These are phyloP conservation scores for Austroboletus niveus DNA, from an alignment of 1,284 basidiomycete genomes.

Conservation along the genomic window DNA sequence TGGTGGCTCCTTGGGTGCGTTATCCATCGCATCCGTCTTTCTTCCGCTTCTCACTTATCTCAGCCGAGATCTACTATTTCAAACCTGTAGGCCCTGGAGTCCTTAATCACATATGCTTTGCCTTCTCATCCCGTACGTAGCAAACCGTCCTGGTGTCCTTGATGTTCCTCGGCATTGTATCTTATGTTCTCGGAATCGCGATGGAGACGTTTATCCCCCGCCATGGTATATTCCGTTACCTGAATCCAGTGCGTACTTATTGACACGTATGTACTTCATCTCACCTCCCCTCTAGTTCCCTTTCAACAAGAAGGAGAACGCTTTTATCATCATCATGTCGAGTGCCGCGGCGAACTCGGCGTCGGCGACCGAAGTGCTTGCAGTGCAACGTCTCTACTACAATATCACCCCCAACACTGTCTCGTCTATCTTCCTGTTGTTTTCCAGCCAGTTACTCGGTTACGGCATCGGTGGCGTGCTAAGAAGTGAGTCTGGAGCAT, in stretches of 20 bases:
- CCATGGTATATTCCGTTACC: slow-evolving; percentile 45
- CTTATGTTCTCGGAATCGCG: slow-evolving; percentile 40
- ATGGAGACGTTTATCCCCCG: slow-evolving; percentile 48
- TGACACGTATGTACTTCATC: slow-evolving; percentile 12
- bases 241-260: slow-evolving; percentile 49
- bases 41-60: slow-evolving; percentile 1
- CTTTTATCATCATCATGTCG: slow-evolving; percentile 65
- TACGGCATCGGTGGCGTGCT: slow-evolving; percentile 64
- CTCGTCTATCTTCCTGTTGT: slow-evolving; percentile 56
- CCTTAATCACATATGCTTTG: neutral
- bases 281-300: slow-evolving; percentile 32
- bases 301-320: slow-evolving; percentile 53
- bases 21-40: neutral
- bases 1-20: slow-evolving; percentile 47
- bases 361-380: slow-evolving; percentile 64
- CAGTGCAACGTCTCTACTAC: slow-evolving; percentile 58
- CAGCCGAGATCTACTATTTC: slow-evolving; percentile 60
- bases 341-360: slow-evolving; percentile 64
- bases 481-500: slow-evolving; percentile 35
- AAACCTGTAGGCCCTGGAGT: slow-evolving; percentile 39
- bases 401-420: slow-evolving; percentile 52
- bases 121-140: slow-evolving; percentile 11
- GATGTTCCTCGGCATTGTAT: slow-evolving; percentile 50
- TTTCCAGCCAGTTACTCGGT: slow-evolving; percentile 59
- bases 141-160: slow-evolving; percentile 51